Evolutionary conservation across 2,329 filamentous ascomycete species (phyloP).

Genomic region (Pseudogymnoascus verrucosus): DNA sequence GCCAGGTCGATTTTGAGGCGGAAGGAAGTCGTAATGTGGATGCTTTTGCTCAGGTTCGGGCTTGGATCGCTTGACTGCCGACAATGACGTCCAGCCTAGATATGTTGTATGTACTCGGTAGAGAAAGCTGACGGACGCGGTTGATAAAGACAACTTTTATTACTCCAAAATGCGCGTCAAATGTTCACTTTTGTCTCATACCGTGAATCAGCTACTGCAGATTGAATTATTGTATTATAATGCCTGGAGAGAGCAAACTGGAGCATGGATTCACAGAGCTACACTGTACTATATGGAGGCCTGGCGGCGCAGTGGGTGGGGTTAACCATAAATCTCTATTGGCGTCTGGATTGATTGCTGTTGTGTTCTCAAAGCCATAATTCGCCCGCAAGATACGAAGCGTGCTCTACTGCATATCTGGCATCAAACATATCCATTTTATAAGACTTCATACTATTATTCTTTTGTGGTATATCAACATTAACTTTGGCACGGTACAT

Average conservation of each 20-base stretch:
- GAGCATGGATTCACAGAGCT: constrained; percentile 3
- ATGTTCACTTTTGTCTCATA: background rate
- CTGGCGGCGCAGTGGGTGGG: background rate
- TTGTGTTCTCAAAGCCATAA: background rate
- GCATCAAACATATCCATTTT: background rate
- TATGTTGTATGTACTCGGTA: constrained; percentile 1
- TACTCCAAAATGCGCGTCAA: constrained; percentile 4
- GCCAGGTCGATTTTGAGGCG: constrained; percentile 4
- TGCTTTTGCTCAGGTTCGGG: constrained; percentile 6
- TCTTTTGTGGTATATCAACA: background rate
- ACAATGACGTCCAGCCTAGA: constrained; percentile 8
- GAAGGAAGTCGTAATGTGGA: constrained; percentile 3
- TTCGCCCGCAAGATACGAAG: background rate
- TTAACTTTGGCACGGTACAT: background rate
- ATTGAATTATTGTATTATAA: background rate
- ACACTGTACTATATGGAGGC: background rate
- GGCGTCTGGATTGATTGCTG: background rate
- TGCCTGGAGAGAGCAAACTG: background rate
- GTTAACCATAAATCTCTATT: background rate
- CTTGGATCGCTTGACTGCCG: constrained; percentile 7
- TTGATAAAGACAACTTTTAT: background rate
- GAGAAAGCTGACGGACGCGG: background rate
- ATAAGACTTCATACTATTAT: background rate
- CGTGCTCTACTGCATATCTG: background rate
- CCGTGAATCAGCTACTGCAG: background rate